phyloP scores from a whole-genome alignment of 2,329 filamentous ascomycete species.

The Apiospora arundinis region DNA sequence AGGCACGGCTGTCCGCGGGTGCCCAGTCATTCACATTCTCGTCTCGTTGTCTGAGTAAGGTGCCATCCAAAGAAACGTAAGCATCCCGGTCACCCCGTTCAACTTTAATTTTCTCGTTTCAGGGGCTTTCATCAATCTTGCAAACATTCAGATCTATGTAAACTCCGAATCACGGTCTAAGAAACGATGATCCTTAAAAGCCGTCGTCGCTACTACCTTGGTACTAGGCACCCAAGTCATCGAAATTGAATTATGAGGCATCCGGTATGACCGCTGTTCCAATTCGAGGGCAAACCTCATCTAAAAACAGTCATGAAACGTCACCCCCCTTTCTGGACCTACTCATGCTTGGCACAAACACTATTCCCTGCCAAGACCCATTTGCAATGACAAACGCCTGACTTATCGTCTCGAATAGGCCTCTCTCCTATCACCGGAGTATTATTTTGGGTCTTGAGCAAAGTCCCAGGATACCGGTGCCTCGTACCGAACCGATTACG shows the following conservation, averaged over 20 bases:
- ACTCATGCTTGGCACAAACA: conserved; percentile 1
- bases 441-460: background rate
- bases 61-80: background rate
- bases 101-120: background rate
- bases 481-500: background rate
- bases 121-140: background rate
- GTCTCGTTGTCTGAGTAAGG: background rate
- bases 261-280: conserved; percentile 4
- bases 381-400: background rate
- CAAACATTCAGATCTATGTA: background rate
- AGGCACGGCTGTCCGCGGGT: background rate
- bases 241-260: background rate
- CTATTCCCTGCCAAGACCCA: background rate
- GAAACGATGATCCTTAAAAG: background rate
- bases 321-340: background rate
- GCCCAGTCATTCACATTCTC: background rate
- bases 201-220: background rate
- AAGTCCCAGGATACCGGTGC: background rate
- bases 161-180: background rate
- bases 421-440: background rate
- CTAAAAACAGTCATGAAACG: conserved; percentile 2
- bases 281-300: background rate
- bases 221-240: background rate
- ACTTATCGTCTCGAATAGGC: background rate
- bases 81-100: background rate